These are phyloP conservation scores for Camellia lanceoleosa DNA, from an alignment of 148 eudicot genomes.

Conservation along the genomic window DNA sequence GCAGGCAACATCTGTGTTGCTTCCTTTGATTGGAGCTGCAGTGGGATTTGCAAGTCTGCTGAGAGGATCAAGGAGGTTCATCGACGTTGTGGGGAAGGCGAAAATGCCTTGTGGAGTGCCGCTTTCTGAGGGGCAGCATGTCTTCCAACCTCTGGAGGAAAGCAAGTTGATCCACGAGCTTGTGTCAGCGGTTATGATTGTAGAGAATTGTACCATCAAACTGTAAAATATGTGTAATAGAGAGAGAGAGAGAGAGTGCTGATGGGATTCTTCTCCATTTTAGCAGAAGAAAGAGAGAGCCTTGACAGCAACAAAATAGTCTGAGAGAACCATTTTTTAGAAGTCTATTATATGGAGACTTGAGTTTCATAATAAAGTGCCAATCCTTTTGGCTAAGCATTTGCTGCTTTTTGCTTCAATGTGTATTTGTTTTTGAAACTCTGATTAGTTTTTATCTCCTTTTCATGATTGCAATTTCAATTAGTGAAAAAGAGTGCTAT, in stretches of 20 bases:
- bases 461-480: constrained; percentile 10
- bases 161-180: not conserved
- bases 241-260: not conserved
- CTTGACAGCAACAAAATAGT: constrained; percentile 13
- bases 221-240: not conserved
- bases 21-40: constrained; percentile 89
- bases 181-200: constrained; percentile 4
- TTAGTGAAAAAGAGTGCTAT: not conserved
- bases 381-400: not conserved
- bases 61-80: constrained; percentile 78
- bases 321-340: not conserved
- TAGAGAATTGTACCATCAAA: constrained; percentile 12
- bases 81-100: constrained; percentile 72
- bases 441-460: not conserved
- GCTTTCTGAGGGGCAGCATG: constrained; percentile 35
- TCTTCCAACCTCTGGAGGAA: constrained; percentile 36
- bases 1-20: constrained; percentile 83
- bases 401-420: not conserved
- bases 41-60: constrained; percentile 71
- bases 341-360: not conserved
- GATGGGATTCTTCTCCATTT: constrained; percentile 21
- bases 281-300: constrained; percentile 19
- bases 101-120: constrained; percentile 59
- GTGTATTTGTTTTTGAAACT: not conserved
- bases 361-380: not conserved